These are phyloP conservation scores for Maudiozyma turicensis DNA, from an alignment of 805 yeast species.

Conservation along the genomic window DNA sequence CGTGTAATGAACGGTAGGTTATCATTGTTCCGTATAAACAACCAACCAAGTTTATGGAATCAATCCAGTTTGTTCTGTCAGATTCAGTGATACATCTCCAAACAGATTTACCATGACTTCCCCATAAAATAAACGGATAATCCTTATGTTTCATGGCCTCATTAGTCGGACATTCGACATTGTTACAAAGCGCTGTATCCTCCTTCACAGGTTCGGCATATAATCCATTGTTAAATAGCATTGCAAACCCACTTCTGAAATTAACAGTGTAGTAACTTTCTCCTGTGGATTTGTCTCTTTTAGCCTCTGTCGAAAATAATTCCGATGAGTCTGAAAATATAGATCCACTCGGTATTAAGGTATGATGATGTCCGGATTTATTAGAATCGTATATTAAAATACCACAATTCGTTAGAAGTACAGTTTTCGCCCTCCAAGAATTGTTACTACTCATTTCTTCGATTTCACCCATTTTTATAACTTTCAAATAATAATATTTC, in stretches of 20 bases:
- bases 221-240: slow-evolving; percentile 1
- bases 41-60: slow-evolving; percentile 29
- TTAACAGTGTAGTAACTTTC: slow-evolving; percentile 28
- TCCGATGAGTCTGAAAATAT: slow-evolving; percentile 12
- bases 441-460: slow-evolving; percentile 31
- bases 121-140: slow-evolving; percentile 1
- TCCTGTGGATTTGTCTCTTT: slow-evolving; percentile 13
- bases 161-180: not conserved
- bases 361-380: not conserved
- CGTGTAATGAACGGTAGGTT: slow-evolving; percentile 19
- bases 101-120: slow-evolving; percentile 20
- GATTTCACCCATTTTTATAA: slow-evolving; percentile 27
- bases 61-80: slow-evolving; percentile 53
- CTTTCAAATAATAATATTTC: slow-evolving; percentile 16
- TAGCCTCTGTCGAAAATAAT: slow-evolving; percentile 23
- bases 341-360: not conserved
- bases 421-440: slow-evolving; percentile 37
- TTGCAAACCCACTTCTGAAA: slow-evolving; percentile 11
- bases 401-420: slow-evolving; percentile 43
- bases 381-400: slow-evolving; percentile 35
- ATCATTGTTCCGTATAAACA: slow-evolving; percentile 18
- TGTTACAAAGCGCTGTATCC: not conserved
- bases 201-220: slow-evolving; percentile 3
- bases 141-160: not conserved
- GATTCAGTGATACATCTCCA: slow-evolving; percentile 35